Conservation (phyloP, 2,329 filamentous ascomycete genomes). For the Clarireedia paspali region DNA sequence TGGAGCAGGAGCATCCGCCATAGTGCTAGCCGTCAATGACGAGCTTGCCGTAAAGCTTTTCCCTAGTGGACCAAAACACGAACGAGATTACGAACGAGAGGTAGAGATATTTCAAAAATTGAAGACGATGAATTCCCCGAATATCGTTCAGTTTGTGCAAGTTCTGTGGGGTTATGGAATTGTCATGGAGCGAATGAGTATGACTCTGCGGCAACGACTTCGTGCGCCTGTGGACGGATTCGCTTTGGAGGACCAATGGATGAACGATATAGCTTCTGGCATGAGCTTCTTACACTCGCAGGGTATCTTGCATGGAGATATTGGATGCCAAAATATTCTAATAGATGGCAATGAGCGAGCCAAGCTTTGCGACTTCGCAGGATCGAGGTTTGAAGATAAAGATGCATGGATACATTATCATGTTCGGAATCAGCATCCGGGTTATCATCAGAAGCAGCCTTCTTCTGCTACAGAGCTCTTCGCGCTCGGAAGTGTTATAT, state of each 20-base stretch:
- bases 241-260: background rate
- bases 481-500: no score
- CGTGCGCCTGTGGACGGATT: background rate
- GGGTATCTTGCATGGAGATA: background rate
- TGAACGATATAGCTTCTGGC: background rate
- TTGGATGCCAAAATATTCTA: no score
- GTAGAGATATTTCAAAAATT: background rate
- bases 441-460: no score
- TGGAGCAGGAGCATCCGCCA: background rate
- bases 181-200: background rate
- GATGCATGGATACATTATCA: no score
- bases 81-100: background rate
- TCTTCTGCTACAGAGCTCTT: no score
- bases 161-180: background rate
- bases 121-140: background rate
- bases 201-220: background rate
- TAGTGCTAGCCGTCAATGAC: background rate
- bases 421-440: no score
- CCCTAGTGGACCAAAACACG: background rate
- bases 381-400: no score
- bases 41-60: background rate
- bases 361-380: background rate
- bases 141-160: background rate
- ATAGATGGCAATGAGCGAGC: background rate
- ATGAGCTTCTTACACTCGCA: background rate